Conservation (phyloP, 495 filamentous ascomycete genomes). For the Penicillium arizonense region DNA sequence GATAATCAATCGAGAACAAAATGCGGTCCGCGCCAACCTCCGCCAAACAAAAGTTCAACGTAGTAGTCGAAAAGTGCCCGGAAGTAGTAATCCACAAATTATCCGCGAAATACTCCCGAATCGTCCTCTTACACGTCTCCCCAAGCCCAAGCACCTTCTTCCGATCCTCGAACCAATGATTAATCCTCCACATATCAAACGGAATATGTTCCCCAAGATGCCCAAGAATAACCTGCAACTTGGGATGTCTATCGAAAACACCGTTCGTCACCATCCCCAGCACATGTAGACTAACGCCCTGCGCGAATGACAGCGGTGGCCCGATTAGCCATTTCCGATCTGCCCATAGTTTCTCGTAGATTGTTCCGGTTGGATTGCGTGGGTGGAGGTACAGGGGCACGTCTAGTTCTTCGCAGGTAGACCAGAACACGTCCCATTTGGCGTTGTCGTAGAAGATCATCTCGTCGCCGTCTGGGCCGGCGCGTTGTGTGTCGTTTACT, state of each 20-base stretch:
- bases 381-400: conserved; percentile 66
- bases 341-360: conserved; percentile 50
- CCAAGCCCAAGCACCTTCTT: conserved; percentile 41
- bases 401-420: conserved; percentile 52
- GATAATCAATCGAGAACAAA: conserved; percentile 52
- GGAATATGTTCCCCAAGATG: conserved; percentile 66
- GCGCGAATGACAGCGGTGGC: conserved; percentile 46
- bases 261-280: conserved; percentile 54
- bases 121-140: conserved; percentile 50
- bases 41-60: conserved; percentile 48
- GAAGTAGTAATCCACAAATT: conserved; percentile 67
- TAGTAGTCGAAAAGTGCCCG: conserved; percentile 58
- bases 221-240: conserved; percentile 62
- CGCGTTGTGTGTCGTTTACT: conserved; percentile 56
- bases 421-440: conserved; percentile 59
- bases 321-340: conserved; percentile 49
- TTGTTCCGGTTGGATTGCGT: conserved; percentile 43
- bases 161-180: conserved; percentile 56
- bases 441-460: conserved; percentile 60
- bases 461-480: conserved; percentile 48
- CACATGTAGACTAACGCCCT: conserved; percentile 47
- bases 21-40: conserved; percentile 45
- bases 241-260: conserved; percentile 49
- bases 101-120: conserved; percentile 55
- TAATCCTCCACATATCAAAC: conserved; percentile 61